phyloP scores from a whole-genome alignment of 2,329 filamentous ascomycete genomes.

The Colletotrichum noveboracense region DNA sequence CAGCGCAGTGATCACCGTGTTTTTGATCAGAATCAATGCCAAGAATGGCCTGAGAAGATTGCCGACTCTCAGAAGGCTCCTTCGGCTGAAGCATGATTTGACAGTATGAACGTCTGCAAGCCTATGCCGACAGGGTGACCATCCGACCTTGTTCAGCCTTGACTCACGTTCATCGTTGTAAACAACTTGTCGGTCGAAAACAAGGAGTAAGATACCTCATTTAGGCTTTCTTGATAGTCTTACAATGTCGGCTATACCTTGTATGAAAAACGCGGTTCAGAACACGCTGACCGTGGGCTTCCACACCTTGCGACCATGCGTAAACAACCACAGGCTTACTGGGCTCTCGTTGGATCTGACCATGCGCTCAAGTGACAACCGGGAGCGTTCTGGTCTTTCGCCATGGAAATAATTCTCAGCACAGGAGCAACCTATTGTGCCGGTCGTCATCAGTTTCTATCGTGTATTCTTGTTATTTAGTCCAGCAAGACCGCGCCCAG shows the following conservation, averaged over 20 bases:
- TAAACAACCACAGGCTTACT: neutral
- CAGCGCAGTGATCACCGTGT: too few relatives aligned
- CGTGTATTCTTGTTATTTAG: neutral
- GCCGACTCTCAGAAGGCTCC: neutral
- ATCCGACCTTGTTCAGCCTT: neutral
- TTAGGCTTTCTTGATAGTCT: neutral
- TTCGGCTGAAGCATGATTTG: neutral
- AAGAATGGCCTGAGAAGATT: neutral
- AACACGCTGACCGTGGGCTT: neutral
- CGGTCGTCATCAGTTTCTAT: neutral
- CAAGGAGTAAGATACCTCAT: neutral
- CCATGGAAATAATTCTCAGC: neutral
- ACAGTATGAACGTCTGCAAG: neutral
- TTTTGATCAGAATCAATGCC: neutral
- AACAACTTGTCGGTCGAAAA: neutral
- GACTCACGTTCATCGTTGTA: neutral
- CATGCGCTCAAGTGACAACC: too few relatives aligned
- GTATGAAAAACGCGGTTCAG: neutral
- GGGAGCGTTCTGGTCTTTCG: too few relatives aligned
- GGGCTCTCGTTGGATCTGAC: neutral
- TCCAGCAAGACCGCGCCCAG: fast-evolving
- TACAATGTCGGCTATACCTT: neutral
- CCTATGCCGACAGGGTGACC: neutral
- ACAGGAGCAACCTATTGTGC: neutral
- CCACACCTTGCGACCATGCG: fast-evolving